Base-by-base conservation (phyloP, 768 basidiomycete genomes). In the Boletellus sp. region DNA sequence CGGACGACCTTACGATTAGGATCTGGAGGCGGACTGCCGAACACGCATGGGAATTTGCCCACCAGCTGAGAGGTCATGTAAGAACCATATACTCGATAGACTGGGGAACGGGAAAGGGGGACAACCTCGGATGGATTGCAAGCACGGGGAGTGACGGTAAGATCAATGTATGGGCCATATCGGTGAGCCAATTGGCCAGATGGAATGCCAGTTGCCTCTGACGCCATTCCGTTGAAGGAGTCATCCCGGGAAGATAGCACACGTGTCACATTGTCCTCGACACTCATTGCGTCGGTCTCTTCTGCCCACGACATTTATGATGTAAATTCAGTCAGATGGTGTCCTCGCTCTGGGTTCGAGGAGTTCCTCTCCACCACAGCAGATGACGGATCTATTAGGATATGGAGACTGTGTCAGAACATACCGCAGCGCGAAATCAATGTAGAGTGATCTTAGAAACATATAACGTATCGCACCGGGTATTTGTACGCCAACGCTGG, bases 311-410 rank as follows among this genome's bases (percentile, higher is more conserved):
- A 80, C 1, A 83, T 91, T 1, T 74, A 80, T 57, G 96, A 99
- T 62, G 78, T 94, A 22, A 98, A 99, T 68, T 74, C 80, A 11
- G 78, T 95, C 19, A 74, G 77, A 3, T 98, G 94, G 92, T 93
- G 90, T 69, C 79, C 85, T 2, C 72, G 86, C 32, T 63, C 71
- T 17, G 87, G 85, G 1, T 75, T 74, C 42, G 75, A 81, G 52
- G 77, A 85, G 53, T 45, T 94, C 4, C 68, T 97, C 3, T 90
- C 87, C 2, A 91, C 87, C 2, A 80, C 85, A 5, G 93, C 89
- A 0, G 95, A 99, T 62, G 95, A 97, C 65, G 89, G 91, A 8
- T 63, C 72, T 26, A 77, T 87, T 13, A 83, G 79, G 59, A 77
- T 97, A n/a, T 99, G 94, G 95, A 77, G 28, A 11, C 9, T 28